Base-by-base conservation (phyloP, 768 basidiomycete genomes). In the Rhodotorula taiwanensis region DNA sequence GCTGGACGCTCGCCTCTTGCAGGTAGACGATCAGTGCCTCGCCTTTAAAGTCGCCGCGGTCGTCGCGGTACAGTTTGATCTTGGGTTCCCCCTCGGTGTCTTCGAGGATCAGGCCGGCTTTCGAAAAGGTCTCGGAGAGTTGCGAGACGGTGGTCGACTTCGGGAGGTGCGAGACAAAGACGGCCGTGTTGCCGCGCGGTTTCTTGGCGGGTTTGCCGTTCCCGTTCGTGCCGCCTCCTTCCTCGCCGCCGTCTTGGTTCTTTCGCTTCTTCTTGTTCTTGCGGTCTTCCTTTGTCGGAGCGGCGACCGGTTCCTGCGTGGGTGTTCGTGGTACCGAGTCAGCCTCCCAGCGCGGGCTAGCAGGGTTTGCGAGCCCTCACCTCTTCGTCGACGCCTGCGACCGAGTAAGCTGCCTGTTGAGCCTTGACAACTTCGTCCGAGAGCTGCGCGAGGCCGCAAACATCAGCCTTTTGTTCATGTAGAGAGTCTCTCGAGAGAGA, bases 11-110 rank as follows among this genome's bases (percentile, higher is more conserved):
- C 64, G 91, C 93, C 75, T 94, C 91, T 76, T 95, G 95, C 81
- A 97, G 94, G 76, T 88, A 99, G 39, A 97, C 91, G 60, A 99
- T 86, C 68, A 98, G 77, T 4, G 92, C 94, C 70, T 98, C 94
- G 43, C 95, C 94, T 70, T 83, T 95, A 76, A 97, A 95, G 30
- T 81, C 74, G 39, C 93, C 92, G 64, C 88, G 83, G 9, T 89
- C 60, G 31, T 83, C 83, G 50, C 88, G 87, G 76, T 99, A 99
- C 79, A 98, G 80, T 79, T 99, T 99, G 74, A 98, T 82, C 74
- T 93, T 89, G n/a, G 86, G 85, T 60, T 89, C 83, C 4, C 89
- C 92, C n/a, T 84, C 79, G 47, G 54, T 43, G 66, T 90, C 91
- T 72, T 94, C 89, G 74, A 97, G 86, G 56, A 99, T 83, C 36